Base-by-base conservation (phyloP, 1,139 yeast genomes). In the Yamadazyma sp. region DNA sequence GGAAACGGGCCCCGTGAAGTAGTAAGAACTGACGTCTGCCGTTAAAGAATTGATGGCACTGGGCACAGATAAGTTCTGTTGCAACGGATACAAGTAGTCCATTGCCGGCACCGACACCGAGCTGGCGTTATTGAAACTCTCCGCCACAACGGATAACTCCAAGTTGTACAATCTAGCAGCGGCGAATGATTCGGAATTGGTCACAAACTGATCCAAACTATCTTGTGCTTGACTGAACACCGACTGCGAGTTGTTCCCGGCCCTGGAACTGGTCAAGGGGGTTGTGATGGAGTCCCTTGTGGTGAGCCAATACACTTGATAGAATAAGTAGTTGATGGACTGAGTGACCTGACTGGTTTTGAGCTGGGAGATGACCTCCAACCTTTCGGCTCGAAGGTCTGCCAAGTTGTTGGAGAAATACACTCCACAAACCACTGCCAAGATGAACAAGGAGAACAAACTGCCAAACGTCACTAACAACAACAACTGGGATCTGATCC, bases 341-440 rank as follows among this genome's bases (percentile, higher is more conserved):
- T 87, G 96, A 40, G 74, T 74, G 11, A 88, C 71, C 58, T 89
- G 96, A 0, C 92, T 77, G 0, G 92, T 79, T 58, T 87, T 88
- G 41, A 89, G 66, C 56, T 85, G 86, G 7, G 96, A 85, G 12
- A 88, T 85, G 36, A 87, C 87, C 53, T 77, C 79, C 29, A 89
- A 65, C 42, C 89, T 73, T 47, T 87, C 92, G 2, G 83, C 79
- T 48, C 94, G 71, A 36, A 86, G 63, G 38, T 73, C 63, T 36
- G 80, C 75, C 44, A 83, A 78, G 50, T 80, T 84, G 20, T 69
- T 59, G 14, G 88, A 79, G 55, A 86, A 87, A 61, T 86, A 87
- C 7, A 86, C 78, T 36, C 95, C 95, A 1, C 95, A 81, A 8
- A 85, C 87, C 20, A 87, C 67, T 10, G 95, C 92, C 36, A 91